Conservation (phyloP, 2,329 filamentous ascomycete species). For the Colletotrichum spaethianum region DNA sequence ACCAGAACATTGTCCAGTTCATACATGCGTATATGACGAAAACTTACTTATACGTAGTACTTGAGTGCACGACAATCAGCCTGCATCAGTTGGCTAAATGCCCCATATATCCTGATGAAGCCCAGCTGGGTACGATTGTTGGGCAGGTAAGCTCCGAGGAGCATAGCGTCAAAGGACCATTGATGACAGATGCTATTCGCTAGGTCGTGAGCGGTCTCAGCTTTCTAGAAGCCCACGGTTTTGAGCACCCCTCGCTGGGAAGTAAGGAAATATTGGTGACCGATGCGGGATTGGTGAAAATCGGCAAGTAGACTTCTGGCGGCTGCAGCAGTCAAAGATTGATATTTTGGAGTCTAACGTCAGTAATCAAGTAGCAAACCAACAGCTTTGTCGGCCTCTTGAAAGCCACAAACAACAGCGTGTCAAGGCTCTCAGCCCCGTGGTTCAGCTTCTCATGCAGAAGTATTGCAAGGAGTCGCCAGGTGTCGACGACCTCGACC, state of each 20-base stretch:
- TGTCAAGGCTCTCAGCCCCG: not conserved
- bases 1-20: conserved; percentile 1
- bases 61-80: not conserved
- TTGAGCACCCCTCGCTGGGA: not conserved
- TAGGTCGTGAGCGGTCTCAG: not conserved
- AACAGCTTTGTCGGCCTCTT: not conserved
- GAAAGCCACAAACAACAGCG: not conserved
- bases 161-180: not conserved
- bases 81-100: not conserved
- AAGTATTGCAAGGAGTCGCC: no score
- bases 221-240: conserved; percentile 7
- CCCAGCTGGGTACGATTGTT: not conserved
- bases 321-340: not conserved
- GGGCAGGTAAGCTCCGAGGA: not conserved
- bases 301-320: not conserved
- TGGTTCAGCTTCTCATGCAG: no score
- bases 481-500: no score
- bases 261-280: no score
- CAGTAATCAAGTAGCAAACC: not conserved
- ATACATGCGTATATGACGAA: not conserved
- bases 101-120: not conserved
- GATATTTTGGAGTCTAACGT: not conserved
- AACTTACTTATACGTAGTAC: not conserved
- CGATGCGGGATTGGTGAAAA: not conserved
- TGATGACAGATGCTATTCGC: not conserved